Evolutionary conservation across 2,329 filamentous ascomycete species (phyloP).

Genomic region (Aspergillus ustus): DNA sequence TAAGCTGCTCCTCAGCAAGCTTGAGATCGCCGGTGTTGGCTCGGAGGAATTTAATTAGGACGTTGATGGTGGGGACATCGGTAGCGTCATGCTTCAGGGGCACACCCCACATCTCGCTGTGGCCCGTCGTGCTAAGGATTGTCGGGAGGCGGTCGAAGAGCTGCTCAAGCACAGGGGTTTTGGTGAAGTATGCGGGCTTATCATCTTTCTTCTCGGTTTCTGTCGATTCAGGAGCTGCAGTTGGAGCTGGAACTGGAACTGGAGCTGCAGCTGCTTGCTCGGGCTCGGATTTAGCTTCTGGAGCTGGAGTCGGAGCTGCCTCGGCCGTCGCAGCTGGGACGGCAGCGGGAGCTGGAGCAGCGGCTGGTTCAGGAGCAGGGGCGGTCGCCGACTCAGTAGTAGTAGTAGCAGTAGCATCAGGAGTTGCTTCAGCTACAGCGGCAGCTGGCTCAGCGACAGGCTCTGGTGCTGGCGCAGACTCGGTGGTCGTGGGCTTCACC

Average conservation of each 20-base stretch:
- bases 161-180: slow-evolving; percentile 54
- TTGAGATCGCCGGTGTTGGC: slow-evolving; percentile 79
- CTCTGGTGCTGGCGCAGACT: slow-evolving; percentile 7
- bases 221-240: background rate
- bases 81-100: slow-evolving; percentile 55
- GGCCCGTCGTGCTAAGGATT: slow-evolving; percentile 61
- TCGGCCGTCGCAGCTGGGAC: slow-evolving; percentile 19
- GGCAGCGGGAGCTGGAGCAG: slow-evolving; percentile 11
- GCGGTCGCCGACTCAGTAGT: slow-evolving; percentile 7
- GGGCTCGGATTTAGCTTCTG: slow-evolving; percentile 3
- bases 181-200: slow-evolving; percentile 38
- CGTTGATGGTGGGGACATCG: slow-evolving; percentile 76
- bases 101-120: slow-evolving; percentile 88
- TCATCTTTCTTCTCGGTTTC: slow-evolving; percentile 31
- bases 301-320: slow-evolving; percentile 9
- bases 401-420: slow-evolving; percentile 22
- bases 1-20: slow-evolving; percentile 77
- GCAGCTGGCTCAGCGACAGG: slow-evolving; percentile 6
- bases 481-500: slow-evolving; percentile 6
- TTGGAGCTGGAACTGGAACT: background rate
- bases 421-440: background rate
- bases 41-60: slow-evolving; percentile 91
- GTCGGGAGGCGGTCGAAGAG: slow-evolving; percentile 63
- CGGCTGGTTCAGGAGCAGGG: slow-evolving; percentile 13
- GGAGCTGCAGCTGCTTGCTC: slow-evolving; percentile 11